Evolutionary conservation across 2,329 filamentous ascomycete genomes (phyloP).

Genomic region (Juglanconis sp.): DNA sequence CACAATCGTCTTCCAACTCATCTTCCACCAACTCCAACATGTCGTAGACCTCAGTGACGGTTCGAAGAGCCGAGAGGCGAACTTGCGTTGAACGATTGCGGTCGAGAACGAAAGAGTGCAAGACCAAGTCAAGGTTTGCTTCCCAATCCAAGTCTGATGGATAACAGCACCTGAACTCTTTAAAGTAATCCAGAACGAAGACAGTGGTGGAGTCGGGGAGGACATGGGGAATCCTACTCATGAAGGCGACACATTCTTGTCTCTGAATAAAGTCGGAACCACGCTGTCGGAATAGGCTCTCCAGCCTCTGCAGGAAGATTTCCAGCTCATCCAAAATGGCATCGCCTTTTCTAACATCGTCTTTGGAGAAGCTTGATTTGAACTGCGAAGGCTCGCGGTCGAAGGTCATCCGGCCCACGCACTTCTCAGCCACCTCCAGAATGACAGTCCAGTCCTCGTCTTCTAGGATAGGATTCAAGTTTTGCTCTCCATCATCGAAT

Average conservation of each 20-base stretch:
- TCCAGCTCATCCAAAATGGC: conserved; percentile 41
- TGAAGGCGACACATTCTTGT: conserved; percentile 64
- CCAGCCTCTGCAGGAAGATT: conserved; percentile 46
- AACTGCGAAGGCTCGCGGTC: neutral
- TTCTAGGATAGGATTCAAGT: conserved; percentile 53
- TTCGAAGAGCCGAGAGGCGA: conserved; percentile 59
- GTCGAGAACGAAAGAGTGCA: conserved; percentile 63
- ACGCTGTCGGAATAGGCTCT: conserved; percentile 44
- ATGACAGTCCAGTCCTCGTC: conserved; percentile 66
- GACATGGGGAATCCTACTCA: conserved; percentile 57
- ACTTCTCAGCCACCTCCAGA: conserved; percentile 57
- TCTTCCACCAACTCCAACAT: conserved; percentile 57
- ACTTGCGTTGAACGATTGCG: conserved; percentile 57
- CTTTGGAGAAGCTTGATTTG: conserved; percentile 17
- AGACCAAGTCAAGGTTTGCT: conserved; percentile 56
- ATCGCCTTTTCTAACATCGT: conserved; percentile 32
- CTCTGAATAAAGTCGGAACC: conserved; percentile 58
- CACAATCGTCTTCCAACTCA: conserved; percentile 54
- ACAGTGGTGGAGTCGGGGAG: conserved; percentile 63
- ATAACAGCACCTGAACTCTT: conserved; percentile 67
- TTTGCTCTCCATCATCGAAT: conserved; percentile 50
- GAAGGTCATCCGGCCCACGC: conserved; percentile 29
- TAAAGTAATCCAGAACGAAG: conserved; percentile 64
- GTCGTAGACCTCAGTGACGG: conserved; percentile 57
- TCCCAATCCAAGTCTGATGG: conserved; percentile 70